A percentile compares a stretch with the other conserved stretches of the same genome.
Evolutionary conservation across 331 rosid species (phyloP).

Genomic region (Stylosanthes scabra): DNA sequence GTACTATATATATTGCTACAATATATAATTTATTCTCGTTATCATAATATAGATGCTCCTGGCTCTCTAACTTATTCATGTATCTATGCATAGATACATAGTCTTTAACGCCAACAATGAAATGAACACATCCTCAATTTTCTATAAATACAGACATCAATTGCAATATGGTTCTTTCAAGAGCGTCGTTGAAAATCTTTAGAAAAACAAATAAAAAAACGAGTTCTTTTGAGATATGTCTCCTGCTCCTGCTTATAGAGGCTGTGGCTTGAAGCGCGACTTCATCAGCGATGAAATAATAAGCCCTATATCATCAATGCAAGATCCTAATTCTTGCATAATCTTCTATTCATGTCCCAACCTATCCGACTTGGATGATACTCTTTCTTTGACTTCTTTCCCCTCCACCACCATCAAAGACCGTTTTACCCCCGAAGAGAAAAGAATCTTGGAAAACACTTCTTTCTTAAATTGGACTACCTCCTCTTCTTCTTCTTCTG

Average conservation of each 20-base stretch:
- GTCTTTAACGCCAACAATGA: neutral
- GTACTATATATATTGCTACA: neutral
- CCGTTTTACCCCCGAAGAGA: no score
- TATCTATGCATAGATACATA: neutral
- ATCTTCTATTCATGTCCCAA: conserved; percentile 34
- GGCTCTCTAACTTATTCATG: neutral
- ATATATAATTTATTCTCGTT: neutral
- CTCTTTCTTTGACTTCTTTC: conserved; percentile 24
- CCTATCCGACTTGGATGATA: conserved; percentile 17
- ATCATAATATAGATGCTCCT: no score
- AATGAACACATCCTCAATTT: no score
- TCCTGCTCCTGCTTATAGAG: conserved; percentile 23
- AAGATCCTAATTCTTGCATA: conserved; percentile 35
- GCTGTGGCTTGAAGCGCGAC: conserved; percentile 32
- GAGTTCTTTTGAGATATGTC: conserved; percentile 45
- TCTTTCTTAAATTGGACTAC: no score
- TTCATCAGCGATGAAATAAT: conserved; percentile 13
- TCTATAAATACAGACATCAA: conserved; percentile 27
- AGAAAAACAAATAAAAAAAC: conserved; percentile 1
- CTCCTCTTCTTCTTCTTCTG: no score
- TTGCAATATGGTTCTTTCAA: conserved; percentile 42
- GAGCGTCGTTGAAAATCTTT: conserved; percentile 54
- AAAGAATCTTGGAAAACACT: no score
- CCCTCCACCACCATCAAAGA: neutral
- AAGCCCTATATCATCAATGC: neutral